Percentiles rank a stretch among this genome's conserved stretches.
phyloP scores from a whole-genome alignment of 2,329 filamentous ascomycete species.

The Aureobasidium musti region DNA sequence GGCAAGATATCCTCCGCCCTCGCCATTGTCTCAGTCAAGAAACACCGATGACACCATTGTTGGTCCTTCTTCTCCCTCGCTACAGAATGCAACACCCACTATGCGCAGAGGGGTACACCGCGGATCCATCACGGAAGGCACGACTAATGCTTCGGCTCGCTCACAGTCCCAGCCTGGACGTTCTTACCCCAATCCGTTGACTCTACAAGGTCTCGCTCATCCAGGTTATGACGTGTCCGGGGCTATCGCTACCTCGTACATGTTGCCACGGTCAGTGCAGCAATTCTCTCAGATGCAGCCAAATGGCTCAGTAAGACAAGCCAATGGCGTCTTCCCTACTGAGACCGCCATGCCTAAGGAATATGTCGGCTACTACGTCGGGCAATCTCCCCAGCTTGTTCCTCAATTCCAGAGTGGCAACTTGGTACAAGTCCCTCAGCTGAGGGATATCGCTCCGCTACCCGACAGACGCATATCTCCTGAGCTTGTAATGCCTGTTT shows the following conservation, averaged over 20 bases:
- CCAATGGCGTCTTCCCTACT: slow-evolving; percentile 28
- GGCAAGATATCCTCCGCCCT: slow-evolving; percentile 45
- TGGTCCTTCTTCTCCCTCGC: slow-evolving; percentile 53
- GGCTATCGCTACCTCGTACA: slow-evolving; percentile 40
- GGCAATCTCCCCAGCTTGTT: slow-evolving; percentile 46
- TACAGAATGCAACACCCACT: slow-evolving; percentile 48
- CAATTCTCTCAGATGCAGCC: slow-evolving; percentile 35
- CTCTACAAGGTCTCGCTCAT: slow-evolving; percentile 43
- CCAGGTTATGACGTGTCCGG: slow-evolving; percentile 46
- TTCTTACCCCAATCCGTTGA: slow-evolving; percentile 45
- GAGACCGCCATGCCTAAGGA: slow-evolving; percentile 51
- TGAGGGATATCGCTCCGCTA: slow-evolving; percentile 43
- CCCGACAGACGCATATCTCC: slow-evolving; percentile 46
- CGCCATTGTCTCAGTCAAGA: slow-evolving; percentile 42
- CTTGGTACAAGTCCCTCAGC: slow-evolving; percentile 38
- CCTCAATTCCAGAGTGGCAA: slow-evolving; percentile 38
- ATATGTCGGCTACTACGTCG: slow-evolving; percentile 54
- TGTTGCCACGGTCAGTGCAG: slow-evolving; percentile 36
- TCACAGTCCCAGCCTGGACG: slow-evolving; percentile 56
- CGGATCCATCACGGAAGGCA: slow-evolving; percentile 48
- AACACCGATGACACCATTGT: slow-evolving; percentile 50
- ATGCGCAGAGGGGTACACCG: slow-evolving; percentile 48
- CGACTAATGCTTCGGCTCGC: slow-evolving; percentile 44
- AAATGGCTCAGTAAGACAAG: slow-evolving; percentile 27
- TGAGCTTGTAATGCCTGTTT: slow-evolving; percentile 43